Conservation (phyloP, 306 rosid genomes). For the Castanospermum australe region DNA sequence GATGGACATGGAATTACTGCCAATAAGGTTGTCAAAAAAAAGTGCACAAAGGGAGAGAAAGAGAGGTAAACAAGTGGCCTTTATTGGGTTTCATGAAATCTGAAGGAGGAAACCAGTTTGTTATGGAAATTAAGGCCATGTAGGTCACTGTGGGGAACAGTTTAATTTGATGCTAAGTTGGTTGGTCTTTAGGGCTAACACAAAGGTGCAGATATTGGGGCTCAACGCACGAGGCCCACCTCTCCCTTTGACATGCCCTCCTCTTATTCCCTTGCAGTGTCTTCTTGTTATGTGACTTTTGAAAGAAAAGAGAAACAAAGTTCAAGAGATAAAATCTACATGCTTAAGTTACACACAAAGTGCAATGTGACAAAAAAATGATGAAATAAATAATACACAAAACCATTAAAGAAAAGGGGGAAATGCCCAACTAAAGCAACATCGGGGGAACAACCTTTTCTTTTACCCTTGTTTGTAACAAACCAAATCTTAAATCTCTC, state of each 20-base stretch:
- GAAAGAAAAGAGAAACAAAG: conserved; percentile 24
- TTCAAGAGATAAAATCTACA: conserved; percentile 14
- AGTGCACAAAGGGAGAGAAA: conserved; percentile 24
- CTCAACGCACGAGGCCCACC: conserved; percentile 46
- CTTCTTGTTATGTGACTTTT: conserved; percentile 28
- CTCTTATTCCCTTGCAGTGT: conserved; percentile 15
- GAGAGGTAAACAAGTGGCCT: conserved; percentile 26
- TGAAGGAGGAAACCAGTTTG: conserved; percentile 27
- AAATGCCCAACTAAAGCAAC: conserved; percentile 48
- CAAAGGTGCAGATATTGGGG: conserved; percentile 40
- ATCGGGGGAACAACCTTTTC: conserved; percentile 41
- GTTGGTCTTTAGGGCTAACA: conserved; percentile 37
- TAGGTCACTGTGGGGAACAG: conserved; percentile 42
- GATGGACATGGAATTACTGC: not conserved
- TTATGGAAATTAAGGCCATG: conserved; percentile 29
- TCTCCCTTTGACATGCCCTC: conserved; percentile 25
- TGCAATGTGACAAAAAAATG: conserved; percentile 21
- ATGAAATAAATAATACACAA: not conserved
- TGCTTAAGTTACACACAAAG: conserved; percentile 59
- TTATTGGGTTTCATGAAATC: conserved; percentile 47
- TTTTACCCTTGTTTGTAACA: conserved; percentile 44
- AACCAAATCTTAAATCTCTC: conserved; percentile 35
- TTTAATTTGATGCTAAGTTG: conserved; percentile 12
- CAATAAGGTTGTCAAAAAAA: not conserved
- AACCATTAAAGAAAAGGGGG: conserved; percentile 22